Base-by-base conservation (phyloP, 2,329 filamentous ascomycete species). In the Microsporum canis region DNA sequence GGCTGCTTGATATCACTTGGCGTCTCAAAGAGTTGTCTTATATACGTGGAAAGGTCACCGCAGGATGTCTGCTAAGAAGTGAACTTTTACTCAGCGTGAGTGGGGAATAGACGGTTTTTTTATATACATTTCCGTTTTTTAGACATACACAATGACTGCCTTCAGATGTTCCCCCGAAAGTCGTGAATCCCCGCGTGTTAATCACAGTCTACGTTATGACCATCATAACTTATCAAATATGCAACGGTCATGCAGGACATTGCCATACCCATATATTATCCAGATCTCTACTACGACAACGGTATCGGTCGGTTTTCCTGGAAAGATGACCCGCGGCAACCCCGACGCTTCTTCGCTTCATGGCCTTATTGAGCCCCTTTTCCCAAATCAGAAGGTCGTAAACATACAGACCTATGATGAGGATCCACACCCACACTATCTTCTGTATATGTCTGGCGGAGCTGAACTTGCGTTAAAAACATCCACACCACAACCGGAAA, bases 391-490 rank as follows among this genome's bases (percentile, higher is more conserved):
- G n/a, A 57, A 60, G 10, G 41, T 58, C 10, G 23, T 51, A 41
- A 60, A 53, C 43, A 61, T 63, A 51, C 56, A 58, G 10, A 27
- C 58, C 23, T 38, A 59, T 43, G 34, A 39, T 31, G 59, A 63
- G 33, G 70, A 69, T 61, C 61, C 74, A n/a, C 73, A 77, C 63
- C 68, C 70, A 1, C 63, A 75, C 6, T 71, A 68, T 57, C 63
- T 71, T 3, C 61, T 77, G 3, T 67, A 65, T 17, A 67, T 77
- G 17, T 76, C 75, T 2, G 75, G 76, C 55, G 72, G 72, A 31
- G 63, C 66, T 27, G 68, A 68, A 23, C 62, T 78, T 33, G 65
- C 76, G 10, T 47, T 77, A 34, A 78, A 77, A 63, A 64, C 69
- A 55, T 67, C 69, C 14, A 72, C 75, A 7, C 67, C 66, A 5